Conservation (phyloP, 768 basidiomycete species). For the Termitomyces sp. region DNA sequence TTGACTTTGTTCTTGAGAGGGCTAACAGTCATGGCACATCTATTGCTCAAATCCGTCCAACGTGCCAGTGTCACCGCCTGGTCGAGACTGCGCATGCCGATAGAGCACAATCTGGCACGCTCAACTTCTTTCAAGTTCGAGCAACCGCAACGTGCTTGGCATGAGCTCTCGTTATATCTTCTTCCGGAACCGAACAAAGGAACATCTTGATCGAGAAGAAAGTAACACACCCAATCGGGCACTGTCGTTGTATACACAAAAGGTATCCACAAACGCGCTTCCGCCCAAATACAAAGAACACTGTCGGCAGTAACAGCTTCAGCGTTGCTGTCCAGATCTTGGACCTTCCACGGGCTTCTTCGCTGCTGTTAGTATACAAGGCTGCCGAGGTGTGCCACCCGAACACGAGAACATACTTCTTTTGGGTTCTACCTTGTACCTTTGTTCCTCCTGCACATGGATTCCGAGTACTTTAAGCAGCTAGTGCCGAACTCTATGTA, state of each 20-base stretch:
- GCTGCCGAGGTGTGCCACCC: slow-evolving; percentile 2
- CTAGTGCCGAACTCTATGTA: neutral
- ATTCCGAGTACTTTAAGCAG: slow-evolving; percentile 5
- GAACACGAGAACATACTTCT: slow-evolving; percentile 5
- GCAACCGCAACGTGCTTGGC: neutral
- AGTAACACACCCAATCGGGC: neutral
- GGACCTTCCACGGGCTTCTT: neutral
- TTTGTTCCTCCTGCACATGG: neutral
- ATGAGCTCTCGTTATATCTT: neutral
- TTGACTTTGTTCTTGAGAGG: neutral
- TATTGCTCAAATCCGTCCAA: too few relatives aligned
- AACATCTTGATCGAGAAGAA: slow-evolving; percentile 12
- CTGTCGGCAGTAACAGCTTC: neutral
- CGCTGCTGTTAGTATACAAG: neutral
- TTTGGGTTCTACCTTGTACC: slow-evolving; percentile 13
- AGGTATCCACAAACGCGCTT: neutral
- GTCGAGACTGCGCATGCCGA: too few relatives aligned
- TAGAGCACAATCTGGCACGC: neutral
- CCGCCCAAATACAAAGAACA: slow-evolving; percentile 10
- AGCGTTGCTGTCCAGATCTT: too few relatives aligned
- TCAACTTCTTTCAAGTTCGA: neutral
- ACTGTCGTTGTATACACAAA: neutral
- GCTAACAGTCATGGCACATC: too few relatives aligned
- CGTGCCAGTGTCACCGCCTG: too few relatives aligned
- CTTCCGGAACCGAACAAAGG: slow-evolving; percentile 6